Evolutionary conservation across 192 early-diverging fungal genomes (phyloP).

Genomic region (Podila horticola): DNA sequence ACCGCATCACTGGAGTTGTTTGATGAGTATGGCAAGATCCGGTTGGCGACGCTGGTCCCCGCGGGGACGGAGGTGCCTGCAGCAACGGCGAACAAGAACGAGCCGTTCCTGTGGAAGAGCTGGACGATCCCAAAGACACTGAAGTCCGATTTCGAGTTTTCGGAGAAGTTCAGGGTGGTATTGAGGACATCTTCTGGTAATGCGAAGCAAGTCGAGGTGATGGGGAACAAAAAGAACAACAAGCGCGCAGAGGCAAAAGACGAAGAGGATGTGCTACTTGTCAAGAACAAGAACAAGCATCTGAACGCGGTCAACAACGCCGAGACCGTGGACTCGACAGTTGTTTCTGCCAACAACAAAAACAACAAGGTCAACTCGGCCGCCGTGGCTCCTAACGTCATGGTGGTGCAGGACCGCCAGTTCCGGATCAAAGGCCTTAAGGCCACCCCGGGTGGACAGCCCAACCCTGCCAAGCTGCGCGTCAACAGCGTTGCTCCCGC

Average conservation of each 20-base stretch:
- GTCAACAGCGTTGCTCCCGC: slow-evolving; percentile 6
- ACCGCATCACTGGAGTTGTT: slow-evolving; percentile 30
- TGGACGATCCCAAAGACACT: slow-evolving; percentile 32
- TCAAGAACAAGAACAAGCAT: slow-evolving; percentile 6
- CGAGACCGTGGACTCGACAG: background rate
- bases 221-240: background rate
- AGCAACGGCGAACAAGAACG: background rate
- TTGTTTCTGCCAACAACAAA: background rate
- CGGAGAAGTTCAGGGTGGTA: slow-evolving; percentile 29
- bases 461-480: slow-evolving; percentile 25
- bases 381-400: background rate
- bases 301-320: background rate
- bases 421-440: slow-evolving; percentile 27
- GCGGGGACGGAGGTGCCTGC: slow-evolving; percentile 26
- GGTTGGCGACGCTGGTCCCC: slow-evolving; percentile 17
- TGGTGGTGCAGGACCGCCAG: slow-evolving; percentile 31
- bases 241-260: too few relatives aligned
- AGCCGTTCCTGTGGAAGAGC: slow-evolving; percentile 30
- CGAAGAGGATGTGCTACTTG: too few relatives aligned
- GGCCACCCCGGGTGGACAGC: slow-evolving; percentile 21
- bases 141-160: slow-evolving; percentile 26
- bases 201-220: background rate
- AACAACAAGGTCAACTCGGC: slow-evolving; percentile 2
- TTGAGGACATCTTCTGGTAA: slow-evolving; percentile 10
- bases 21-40: slow-evolving; percentile 33